Conservation (phyloP, 768 basidiomycete species). For the Hygrophoropsis aurantiaca region DNA sequence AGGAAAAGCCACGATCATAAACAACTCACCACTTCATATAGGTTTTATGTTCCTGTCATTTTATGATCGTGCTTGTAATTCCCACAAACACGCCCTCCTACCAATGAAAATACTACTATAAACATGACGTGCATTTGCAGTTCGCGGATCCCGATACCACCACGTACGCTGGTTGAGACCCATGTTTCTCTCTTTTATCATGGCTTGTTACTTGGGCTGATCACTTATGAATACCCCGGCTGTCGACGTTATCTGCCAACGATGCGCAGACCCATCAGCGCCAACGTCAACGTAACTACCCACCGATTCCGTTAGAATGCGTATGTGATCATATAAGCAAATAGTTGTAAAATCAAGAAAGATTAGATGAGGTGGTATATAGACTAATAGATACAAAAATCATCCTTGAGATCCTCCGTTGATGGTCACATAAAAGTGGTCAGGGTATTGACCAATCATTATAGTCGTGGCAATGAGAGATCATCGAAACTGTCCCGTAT, state of each 20-base stretch:
- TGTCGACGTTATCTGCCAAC: too few relatives aligned
- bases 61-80: constrained; percentile 30
- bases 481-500: constrained; percentile 13
- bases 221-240: too few relatives aligned
- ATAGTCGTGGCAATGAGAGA: background rate
- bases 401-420: constrained; percentile 2
- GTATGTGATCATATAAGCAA: background rate
- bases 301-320: background rate
- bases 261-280: too few relatives aligned
- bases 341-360: background rate
- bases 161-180: too few relatives aligned
- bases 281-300: background rate
- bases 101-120: constrained; percentile 14
- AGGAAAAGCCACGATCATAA: constrained; percentile 78
- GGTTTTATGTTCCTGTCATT: constrained; percentile 10
- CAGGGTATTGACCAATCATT: constrained; percentile 8
- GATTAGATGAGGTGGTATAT: constrained; percentile 12
- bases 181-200: too few relatives aligned
- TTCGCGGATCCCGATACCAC: too few relatives aligned
- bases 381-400: constrained; percentile 13
- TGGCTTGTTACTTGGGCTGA: too few relatives aligned
- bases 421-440: background rate
- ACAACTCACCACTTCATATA: constrained; percentile 7
- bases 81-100: constrained; percentile 12
- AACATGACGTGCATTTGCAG: too few relatives aligned